Base-by-base conservation (phyloP, 164 flowering plant genomes). In the Houttuynia cordata region DNA sequence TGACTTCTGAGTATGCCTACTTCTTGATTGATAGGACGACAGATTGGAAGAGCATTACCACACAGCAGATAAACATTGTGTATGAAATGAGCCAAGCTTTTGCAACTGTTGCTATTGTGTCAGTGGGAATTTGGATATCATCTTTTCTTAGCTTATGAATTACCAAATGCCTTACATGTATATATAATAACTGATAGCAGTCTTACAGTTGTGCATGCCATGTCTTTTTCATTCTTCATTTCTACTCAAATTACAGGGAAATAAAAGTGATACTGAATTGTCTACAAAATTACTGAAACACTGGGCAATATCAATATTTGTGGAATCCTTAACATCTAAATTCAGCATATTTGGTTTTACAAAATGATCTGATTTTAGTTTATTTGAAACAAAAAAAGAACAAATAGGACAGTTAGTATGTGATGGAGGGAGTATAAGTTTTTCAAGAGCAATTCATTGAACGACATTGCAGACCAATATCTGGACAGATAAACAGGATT, bases 111-210 rank as follows among this genome's bases (percentile, higher is more conserved):
- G 86, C 79, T 12, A 61, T 87, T 19, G 96, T 90, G n/a, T 80
- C 86, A 0, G 65, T 87, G 30, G 98, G 90, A 56, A 86, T 93
- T 60, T 93, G 98, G 97, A 68, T 83, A 72, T 68, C 88, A 41
- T 81, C 86, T 61, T 74, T 65, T 66, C 77, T 88, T 24, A 67
- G 79, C 10, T 61, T 67, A 69, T 57, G 12, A 34, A 20, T 1
- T 57, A 7, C 1, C 3, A 18, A 37, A n/a, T 2, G 21, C n/a
- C 30, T 39, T 57, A 34, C 45, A n/a, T 57, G 23, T 57, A 25
- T 18, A 57, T 21, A 57, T 24, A 24, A 14, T 9, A 54, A 23
- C 21, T 23, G 30, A 54, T 13, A 54, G 7, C 7, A 23, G 23
- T 24, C 23, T 24, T 23, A 54, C 12, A 3, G 13, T 54, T 54